Conservation (phyloP, 2,329 filamentous ascomycete genomes). For the Pyrenophora tritici-repentis region DNA sequence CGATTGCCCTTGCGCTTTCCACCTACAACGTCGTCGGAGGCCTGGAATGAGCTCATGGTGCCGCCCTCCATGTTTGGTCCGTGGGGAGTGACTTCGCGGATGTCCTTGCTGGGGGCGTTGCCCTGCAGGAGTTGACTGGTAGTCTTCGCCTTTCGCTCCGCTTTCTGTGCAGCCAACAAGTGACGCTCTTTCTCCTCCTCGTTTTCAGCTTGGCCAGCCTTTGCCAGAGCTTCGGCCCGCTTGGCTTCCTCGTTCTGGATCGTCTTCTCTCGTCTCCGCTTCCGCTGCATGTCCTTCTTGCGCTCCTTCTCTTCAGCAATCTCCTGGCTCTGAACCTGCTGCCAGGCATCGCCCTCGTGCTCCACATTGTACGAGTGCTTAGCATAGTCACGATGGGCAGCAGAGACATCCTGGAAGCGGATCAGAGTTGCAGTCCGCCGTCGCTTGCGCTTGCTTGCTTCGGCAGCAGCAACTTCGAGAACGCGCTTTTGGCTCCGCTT, state of each 20-base stretch:
- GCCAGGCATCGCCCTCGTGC: constrained; percentile 79
- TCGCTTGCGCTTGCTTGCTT: constrained; percentile 70
- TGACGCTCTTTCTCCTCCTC: constrained; percentile 81
- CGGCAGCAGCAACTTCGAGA: constrained; percentile 66
- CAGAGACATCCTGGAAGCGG: constrained; percentile 63
- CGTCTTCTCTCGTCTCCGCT: constrained; percentile 91
- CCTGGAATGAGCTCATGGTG: constrained; percentile 82
- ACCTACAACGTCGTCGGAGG: constrained; percentile 57
- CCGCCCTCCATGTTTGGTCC: constrained; percentile 84
- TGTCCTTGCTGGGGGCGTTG: constrained; percentile 73
- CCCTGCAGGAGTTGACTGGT: constrained; percentile 87
- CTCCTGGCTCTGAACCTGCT: constrained; percentile 87
- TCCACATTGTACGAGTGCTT: constrained; percentile 76
- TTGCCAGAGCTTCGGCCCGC: constrained; percentile 76
- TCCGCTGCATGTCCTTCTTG: constrained; percentile 99
- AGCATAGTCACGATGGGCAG: constrained; percentile 70
- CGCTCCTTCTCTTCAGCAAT: constrained; percentile 95
- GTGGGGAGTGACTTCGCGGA: constrained; percentile 71
- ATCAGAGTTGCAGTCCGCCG: constrained; percentile 62
- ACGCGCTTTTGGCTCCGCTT: constrained; percentile 68
- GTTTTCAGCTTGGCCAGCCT: constrained; percentile 77
- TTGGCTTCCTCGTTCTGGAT: constrained; percentile 87
- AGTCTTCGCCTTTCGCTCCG: constrained; percentile 89
- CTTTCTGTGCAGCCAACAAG: constrained; percentile 83
- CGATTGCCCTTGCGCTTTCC: constrained; percentile 60